Conservation (phyloP, 2,329 filamentous ascomycete genomes). For the Trichoderma cornu-damae region DNA sequence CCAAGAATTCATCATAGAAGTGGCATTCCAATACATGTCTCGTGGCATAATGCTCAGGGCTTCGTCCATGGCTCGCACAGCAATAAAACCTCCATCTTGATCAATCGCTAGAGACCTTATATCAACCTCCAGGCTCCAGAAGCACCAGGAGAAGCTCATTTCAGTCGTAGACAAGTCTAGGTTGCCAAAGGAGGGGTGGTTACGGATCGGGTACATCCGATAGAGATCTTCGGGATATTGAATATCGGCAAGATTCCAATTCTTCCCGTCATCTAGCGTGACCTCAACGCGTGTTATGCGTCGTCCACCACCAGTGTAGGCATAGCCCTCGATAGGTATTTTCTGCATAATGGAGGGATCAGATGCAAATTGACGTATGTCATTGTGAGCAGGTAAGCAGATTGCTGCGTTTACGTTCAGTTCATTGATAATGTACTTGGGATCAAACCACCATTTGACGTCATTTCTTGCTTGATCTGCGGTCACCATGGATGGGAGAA, state of each 20-base stretch:
- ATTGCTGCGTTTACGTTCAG: constrained; percentile 84
- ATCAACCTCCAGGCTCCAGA: constrained; percentile 74
- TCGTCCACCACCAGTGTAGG: constrained; percentile 82
- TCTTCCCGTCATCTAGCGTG: constrained; percentile 72
- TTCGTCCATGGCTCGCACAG: constrained; percentile 86
- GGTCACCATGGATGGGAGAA: constrained; percentile 80
- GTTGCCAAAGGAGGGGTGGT: constrained; percentile 66
- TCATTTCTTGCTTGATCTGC: constrained; percentile 73
- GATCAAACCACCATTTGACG: constrained; percentile 76
- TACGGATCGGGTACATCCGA: constrained; percentile 53
- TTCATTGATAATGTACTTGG: constrained; percentile 89
- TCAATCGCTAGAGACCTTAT: constrained; percentile 39
- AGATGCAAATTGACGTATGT: constrained; percentile 36
- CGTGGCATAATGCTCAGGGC: constrained; percentile 78
- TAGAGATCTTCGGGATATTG: constrained; percentile 84
- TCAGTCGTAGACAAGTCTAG: constrained; percentile 81
- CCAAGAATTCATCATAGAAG: constrained; percentile 98
- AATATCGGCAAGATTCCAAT: constrained; percentile 57
- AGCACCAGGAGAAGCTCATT: constrained; percentile 83
- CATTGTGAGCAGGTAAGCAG: constrained; percentile 74
- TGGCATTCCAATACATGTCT: constrained; percentile 93
- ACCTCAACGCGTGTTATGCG: constrained; percentile 77
- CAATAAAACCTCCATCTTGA: constrained; percentile 42
- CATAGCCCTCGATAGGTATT: constrained; percentile 71
- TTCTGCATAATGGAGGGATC: constrained; percentile 13